Conservation (phyloP, 2,329 filamentous ascomycete genomes). For the Pseudogymnoascus sp. region DNA sequence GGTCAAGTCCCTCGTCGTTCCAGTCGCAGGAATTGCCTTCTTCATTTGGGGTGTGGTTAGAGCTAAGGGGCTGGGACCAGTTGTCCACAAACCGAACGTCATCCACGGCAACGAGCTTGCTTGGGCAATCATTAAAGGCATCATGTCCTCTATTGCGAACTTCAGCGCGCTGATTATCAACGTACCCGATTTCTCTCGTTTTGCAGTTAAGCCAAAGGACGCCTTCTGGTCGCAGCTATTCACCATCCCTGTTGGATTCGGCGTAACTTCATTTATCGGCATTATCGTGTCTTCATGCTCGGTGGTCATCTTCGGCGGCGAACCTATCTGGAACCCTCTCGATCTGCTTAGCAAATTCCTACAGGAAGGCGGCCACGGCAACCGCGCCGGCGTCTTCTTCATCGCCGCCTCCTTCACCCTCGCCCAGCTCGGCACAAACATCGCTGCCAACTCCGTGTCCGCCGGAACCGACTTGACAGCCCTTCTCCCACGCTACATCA, state of each 20-base stretch:
- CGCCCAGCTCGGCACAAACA: slow-evolving; percentile 79
- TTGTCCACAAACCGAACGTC: slow-evolving; percentile 60
- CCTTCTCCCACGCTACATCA: slow-evolving; percentile 69
- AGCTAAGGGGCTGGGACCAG: slow-evolving; percentile 75
- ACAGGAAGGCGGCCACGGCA: slow-evolving; percentile 56
- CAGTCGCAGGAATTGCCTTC: slow-evolving; percentile 73
- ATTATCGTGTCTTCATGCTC: slow-evolving; percentile 71
- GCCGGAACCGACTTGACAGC: slow-evolving; percentile 72
- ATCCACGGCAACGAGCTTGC: slow-evolving; percentile 60
- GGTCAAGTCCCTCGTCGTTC: slow-evolving; percentile 78
- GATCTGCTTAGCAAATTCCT: slow-evolving; percentile 59
- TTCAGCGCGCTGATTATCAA: slow-evolving; percentile 80
- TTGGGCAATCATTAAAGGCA: slow-evolving; percentile 76
- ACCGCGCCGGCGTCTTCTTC: slow-evolving; percentile 69
- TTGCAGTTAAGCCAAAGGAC: slow-evolving; percentile 66
- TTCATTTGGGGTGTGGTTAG: slow-evolving; percentile 80
- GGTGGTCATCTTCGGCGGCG: slow-evolving; percentile 53
- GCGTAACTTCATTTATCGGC: slow-evolving; percentile 75
- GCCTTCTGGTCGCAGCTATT: slow-evolving; percentile 74
- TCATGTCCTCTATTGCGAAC: slow-evolving; percentile 86
- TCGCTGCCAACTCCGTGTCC: slow-evolving; percentile 78
- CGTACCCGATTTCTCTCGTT: slow-evolving; percentile 78
- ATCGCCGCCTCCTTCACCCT: slow-evolving; percentile 64
- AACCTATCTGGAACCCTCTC: slow-evolving; percentile 68
- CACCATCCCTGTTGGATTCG: slow-evolving; percentile 64